Evolutionary conservation across 257 asterid genomes (phyloP), one percentile per base, ranked within the genome.

Genomic region (Marsdenia floribunda): DNA sequence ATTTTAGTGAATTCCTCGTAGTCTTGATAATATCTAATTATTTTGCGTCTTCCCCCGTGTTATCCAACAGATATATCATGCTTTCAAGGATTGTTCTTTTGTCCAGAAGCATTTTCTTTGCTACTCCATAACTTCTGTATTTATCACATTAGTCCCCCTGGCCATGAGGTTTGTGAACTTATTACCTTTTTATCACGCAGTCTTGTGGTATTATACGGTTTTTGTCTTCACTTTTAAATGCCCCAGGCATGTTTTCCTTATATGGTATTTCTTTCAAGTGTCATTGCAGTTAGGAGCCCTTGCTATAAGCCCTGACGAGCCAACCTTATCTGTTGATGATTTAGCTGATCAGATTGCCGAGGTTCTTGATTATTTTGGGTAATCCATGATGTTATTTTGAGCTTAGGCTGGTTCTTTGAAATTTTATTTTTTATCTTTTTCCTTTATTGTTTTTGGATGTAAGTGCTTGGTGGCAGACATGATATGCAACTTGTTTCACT

Each of bases 71-170:
- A 86, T 78, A 58, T 86, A 79, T 86, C 90, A 5, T 86, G 90
- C 78, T 86, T 86, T 77, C 90, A 86, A 80, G 86, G 86, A 78
- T 77, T 86, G 74, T 86, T 86, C 78, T 73, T 71, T 77, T 82
- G 85, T 70, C 90, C 84, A 47, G 90, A 86, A 82, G 86, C 86
- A 71, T 84, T 81, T 78, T 84, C 90, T 44, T 78, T 84, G 81
- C 85, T 86, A 74, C 75, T 84, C 47, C 86, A 86, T 61, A 86
- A 86, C 84, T 86, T 86, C 81, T 86, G 88, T 75, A 78, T 86
- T 57, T 86, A 83, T 77, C 90, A 86, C 75, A 86, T 86, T 54
- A 80, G 82, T 64, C 90, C 90, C 38, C 86, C 88, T 53, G 90
- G 90, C 71, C 90, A 83, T 76, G 86, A 83, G 87, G 90, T 86